Percentiles rank a stretch among this genome's conserved stretches.
phyloP scores from a whole-genome alignment of 164 flowering plant species.

The Nymphaea thermarum region DNA sequence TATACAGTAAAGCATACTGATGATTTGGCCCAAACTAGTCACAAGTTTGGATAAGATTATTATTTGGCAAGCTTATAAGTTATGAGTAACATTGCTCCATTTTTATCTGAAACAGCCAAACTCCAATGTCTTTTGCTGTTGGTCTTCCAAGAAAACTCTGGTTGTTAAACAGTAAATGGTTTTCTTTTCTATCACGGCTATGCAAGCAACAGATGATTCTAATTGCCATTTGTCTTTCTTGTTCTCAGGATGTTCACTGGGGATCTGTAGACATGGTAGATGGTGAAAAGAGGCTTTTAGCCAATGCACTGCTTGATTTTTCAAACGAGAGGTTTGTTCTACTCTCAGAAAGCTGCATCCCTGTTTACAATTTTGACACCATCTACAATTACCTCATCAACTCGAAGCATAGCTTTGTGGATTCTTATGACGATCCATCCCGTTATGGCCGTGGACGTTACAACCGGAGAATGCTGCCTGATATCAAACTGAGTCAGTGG shows the following conservation, averaged over 20 bases:
- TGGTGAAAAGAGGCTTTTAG: conserved; percentile 76
- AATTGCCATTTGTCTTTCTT: neutral
- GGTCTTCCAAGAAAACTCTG: neutral
- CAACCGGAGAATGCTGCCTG: conserved; percentile 60
- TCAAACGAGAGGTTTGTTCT: conserved; percentile 84
- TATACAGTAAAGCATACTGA: too few species aligned
- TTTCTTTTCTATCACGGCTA: too few species aligned
- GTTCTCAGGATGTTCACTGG: conserved; percentile 60
- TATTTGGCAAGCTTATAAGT: neutral
- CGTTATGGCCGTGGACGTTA: conserved; percentile 89
- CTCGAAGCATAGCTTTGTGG: conserved; percentile 58
- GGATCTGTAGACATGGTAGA: conserved; percentile 48
- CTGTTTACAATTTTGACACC: conserved; percentile 54
- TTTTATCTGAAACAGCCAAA: neutral
- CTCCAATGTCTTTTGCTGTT: too few species aligned
- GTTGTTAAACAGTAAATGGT: neutral
- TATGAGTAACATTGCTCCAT: neutral
- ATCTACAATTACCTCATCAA: conserved; percentile 53
- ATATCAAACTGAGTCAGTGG: conserved; percentile 63
- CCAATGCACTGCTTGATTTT: conserved; percentile 81
- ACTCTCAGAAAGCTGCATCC: conserved; percentile 88
- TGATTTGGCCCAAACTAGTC: too few species aligned
- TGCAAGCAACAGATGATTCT: neutral
- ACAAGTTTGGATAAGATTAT: too few species aligned
- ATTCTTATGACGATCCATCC: conserved; percentile 69